Conservation (phyloP, 23 red algal species). For the Gracilaria vermiculophylla region DNA sequence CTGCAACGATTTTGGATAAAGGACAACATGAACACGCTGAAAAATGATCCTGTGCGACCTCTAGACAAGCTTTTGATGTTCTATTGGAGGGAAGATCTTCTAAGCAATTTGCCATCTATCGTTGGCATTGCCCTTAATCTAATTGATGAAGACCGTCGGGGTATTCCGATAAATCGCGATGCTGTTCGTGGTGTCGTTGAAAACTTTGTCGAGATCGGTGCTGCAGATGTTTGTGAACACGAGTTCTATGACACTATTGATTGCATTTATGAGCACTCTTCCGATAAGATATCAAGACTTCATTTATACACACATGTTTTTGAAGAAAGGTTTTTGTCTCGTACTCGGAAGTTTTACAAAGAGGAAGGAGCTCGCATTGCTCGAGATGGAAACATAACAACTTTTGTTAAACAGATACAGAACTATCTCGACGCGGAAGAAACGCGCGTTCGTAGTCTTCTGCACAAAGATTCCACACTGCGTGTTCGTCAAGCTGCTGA, state of each 20-base stretch:
- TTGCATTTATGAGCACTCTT: not conserved
- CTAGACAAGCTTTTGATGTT: constrained; percentile 72
- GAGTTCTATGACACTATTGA: not conserved
- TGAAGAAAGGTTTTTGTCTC: constrained; percentile 56
- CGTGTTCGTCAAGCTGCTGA: constrained; percentile 44
- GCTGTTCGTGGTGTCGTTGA: constrained; percentile 51
- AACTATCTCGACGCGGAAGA: constrained; percentile 32
- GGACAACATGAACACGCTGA: constrained; percentile 47
- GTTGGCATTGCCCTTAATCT: constrained; percentile 28
- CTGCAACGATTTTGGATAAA: constrained; percentile 66
- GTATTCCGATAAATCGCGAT: constrained; percentile 28
- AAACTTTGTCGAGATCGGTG: constrained; percentile 55
- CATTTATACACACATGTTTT: constrained; percentile 58
- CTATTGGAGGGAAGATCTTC: constrained; percentile 68
- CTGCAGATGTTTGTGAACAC: constrained; percentile 47
- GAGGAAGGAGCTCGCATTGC: constrained; percentile 36
- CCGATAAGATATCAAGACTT: not conserved
- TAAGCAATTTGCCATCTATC: constrained; percentile 28
- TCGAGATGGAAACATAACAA: constrained; percentile 6
- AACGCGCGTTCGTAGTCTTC: constrained; percentile 16
- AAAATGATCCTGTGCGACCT: constrained; percentile 58
- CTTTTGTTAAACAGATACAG: constrained; percentile 30
- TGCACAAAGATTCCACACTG: constrained; percentile 42
- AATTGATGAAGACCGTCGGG: constrained; percentile 40
- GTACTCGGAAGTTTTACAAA: constrained; percentile 48